Evolutionary conservation across 2,329 filamentous ascomycete genomes (phyloP).

Genomic region (Dactylella cylindrospora): DNA sequence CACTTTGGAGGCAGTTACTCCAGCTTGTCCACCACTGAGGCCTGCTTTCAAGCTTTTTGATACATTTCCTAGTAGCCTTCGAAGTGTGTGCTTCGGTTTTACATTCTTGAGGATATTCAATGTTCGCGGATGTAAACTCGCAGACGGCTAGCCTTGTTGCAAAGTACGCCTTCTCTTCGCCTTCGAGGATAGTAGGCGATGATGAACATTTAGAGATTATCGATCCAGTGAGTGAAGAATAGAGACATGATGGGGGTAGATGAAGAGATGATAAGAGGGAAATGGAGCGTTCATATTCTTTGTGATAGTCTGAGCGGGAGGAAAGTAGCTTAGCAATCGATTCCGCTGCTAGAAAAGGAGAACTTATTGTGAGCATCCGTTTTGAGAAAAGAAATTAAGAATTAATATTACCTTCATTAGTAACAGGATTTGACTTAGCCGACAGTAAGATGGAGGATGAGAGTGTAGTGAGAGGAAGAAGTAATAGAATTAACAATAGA

Average conservation of each 20-base stretch:
- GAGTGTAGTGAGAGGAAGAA: no score
- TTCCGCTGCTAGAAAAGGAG: no score
- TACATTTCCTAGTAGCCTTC: conserved; percentile 42
- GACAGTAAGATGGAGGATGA: no score
- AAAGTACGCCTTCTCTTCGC: conserved; percentile 45
- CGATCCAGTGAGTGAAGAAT: conserved; percentile 28
- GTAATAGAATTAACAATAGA: no score
- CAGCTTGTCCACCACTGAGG: conserved; percentile 49
- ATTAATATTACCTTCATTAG: no score
- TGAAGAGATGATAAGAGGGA: conserved; percentile 47
- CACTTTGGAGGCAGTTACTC: conserved; percentile 49
- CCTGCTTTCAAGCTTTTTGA: conserved; percentile 46
- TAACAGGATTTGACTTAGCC: no score
- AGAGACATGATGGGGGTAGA: conserved; percentile 49
- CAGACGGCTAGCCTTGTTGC: conserved; percentile 48
- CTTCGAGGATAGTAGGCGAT: conserved; percentile 15
- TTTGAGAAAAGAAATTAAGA: no score
- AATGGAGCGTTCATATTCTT: conserved; percentile 25
- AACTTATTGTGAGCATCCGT: no score
- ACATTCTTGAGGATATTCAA: conserved; percentile 47
- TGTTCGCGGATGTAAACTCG: conserved; percentile 47
- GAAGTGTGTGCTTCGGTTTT: conserved; percentile 22
- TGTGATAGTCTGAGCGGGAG: conserved; percentile 6
- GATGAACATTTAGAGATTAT: conserved; percentile 36
- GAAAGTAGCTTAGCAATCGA: conserved; percentile 19